phyloP scores from a whole-genome alignment of 106 monocot species.

The Posidonia australis region DNA sequence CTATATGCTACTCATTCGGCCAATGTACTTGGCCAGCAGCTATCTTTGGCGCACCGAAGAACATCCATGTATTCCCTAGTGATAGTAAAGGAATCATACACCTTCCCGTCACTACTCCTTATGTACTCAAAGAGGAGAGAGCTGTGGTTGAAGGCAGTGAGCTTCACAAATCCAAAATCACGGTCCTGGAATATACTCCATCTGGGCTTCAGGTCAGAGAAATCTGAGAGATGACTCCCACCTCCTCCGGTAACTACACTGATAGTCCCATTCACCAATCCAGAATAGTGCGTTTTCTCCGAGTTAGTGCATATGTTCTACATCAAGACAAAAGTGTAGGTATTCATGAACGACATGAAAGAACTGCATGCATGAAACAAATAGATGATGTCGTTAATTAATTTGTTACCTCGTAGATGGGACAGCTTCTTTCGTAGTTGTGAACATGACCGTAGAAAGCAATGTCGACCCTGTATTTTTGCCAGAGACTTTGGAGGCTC shows the following conservation, averaged over 20 bases:
- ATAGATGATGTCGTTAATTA: not conserved
- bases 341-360: too few relatives aligned
- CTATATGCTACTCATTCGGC: too few relatives aligned
- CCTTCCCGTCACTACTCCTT: constrained; percentile 12
- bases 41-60: constrained; percentile 7
- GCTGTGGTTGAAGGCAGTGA: constrained; percentile 9
- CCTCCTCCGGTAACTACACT: constrained; percentile 8
- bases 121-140: constrained; percentile 13
- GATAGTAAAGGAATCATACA: constrained; percentile 13
- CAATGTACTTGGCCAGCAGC: constrained; percentile 5
- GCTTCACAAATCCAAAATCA: constrained; percentile 18
- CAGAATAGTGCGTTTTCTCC: constrained; percentile 3
- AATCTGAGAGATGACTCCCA: constrained; percentile 1
- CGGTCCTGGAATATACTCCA: constrained; percentile 8
- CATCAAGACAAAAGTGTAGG: too few relatives aligned
- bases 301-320: constrained; percentile 4
- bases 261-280: constrained; percentile 15
- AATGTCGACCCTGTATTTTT: constrained; percentile 17
- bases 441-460: constrained; percentile 12
- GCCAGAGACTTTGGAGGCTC: constrained; percentile 13
- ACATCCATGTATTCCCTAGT: constrained; percentile 10
- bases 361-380: not conserved
- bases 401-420: constrained; percentile 3
- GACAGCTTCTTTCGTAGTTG: constrained; percentile 12
- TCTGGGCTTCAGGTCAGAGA: not conserved